Evolutionary conservation across 805 yeast genomes (phyloP).

Genomic region (Blastobotrys mokoenaii): DNA sequence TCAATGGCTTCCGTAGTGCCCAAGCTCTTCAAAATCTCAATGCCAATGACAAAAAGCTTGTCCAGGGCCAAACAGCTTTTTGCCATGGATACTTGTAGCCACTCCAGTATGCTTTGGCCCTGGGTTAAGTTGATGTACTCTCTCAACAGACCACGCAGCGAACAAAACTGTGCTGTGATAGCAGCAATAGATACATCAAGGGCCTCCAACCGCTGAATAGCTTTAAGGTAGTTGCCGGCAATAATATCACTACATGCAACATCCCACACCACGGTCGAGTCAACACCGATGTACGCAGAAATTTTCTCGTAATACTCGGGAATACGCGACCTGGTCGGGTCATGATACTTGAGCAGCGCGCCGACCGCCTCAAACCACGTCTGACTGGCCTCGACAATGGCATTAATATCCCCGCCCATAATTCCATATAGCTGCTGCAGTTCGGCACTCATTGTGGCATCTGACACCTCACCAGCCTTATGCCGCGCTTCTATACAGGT

Average conservation of each 20-base stretch:
- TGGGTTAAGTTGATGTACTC: constrained; percentile 16
- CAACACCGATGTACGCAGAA: constrained; percentile 17
- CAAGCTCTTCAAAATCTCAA: constrained; percentile 19
- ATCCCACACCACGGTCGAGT: constrained; percentile 22
- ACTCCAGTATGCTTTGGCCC: constrained; percentile 14
- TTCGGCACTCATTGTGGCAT: constrained; percentile 13
- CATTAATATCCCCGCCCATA: constrained; percentile 23
- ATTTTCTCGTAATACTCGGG: constrained; percentile 22
- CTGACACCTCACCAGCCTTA: constrained; percentile 13
- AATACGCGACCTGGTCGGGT: constrained; percentile 23
- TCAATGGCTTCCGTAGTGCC: constrained; percentile 14
- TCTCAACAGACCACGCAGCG: constrained; percentile 21
- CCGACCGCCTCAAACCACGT: constrained; percentile 29
- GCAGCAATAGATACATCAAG: constrained; percentile 26
- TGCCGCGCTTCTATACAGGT: constrained; percentile 18
- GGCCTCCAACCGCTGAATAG: constrained; percentile 16
- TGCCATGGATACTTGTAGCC: constrained; percentile 21
- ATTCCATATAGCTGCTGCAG: constrained; percentile 20
- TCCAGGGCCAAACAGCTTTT: constrained; percentile 15
- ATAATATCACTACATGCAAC: constrained; percentile 24
- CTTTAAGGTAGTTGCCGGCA: constrained; percentile 20
- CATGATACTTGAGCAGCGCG: constrained; percentile 23
- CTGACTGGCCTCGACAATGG: constrained; percentile 18
- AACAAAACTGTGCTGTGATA: constrained; percentile 23
- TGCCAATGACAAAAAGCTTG: constrained; percentile 19